Conservation (phyloP, 2,329 filamentous ascomycete species). For the Hypomyces rosellus region DNA sequence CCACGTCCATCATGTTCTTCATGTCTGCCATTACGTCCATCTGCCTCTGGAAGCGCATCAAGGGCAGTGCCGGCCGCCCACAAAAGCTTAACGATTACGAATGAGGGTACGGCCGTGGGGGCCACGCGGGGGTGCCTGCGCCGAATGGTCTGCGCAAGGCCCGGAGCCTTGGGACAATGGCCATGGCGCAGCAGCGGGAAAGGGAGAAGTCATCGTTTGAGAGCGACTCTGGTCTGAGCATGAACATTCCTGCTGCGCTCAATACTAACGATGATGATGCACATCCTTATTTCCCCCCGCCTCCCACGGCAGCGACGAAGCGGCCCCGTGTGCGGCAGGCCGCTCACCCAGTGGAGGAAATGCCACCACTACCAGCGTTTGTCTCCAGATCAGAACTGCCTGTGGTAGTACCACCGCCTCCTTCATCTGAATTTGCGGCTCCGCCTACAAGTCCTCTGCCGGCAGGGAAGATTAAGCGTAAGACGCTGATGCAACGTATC, state of each 20-base stretch:
- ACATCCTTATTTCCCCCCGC: constrained; percentile 27
- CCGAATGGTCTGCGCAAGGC: constrained; percentile 18
- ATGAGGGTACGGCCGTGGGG: constrained; percentile 44
- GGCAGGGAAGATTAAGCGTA: constrained; percentile 31
- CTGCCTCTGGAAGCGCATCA: constrained; percentile 58
- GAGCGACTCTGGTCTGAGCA: constrained; percentile 25
- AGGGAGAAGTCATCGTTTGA: constrained; percentile 18
- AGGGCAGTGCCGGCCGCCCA: constrained; percentile 28
- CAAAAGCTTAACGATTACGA: constrained; percentile 41
- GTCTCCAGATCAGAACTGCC: constrained; percentile 17
- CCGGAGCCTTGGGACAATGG: constrained; percentile 33
- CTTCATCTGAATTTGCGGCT: constrained; percentile 14
- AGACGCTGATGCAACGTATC: constrained; percentile 41
- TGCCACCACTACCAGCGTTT: constrained; percentile 21
- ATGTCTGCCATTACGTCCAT: constrained; percentile 53
- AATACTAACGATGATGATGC: constrained; percentile 9
- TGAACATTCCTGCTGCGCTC: constrained; percentile 15
- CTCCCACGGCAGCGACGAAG: constrained; percentile 30
- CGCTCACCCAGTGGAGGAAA: constrained; percentile 21
- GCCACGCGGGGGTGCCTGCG: constrained; percentile 17
- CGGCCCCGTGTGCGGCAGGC: constrained; percentile 16
- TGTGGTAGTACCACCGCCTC: constrained; percentile 10
- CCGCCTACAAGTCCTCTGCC: constrained; percentile 13
- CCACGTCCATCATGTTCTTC: constrained; percentile 65
- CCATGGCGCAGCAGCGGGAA: constrained; percentile 25